Conservation (phyloP, 2,329 filamentous ascomycete species). For the Phialophora tarda region DNA sequence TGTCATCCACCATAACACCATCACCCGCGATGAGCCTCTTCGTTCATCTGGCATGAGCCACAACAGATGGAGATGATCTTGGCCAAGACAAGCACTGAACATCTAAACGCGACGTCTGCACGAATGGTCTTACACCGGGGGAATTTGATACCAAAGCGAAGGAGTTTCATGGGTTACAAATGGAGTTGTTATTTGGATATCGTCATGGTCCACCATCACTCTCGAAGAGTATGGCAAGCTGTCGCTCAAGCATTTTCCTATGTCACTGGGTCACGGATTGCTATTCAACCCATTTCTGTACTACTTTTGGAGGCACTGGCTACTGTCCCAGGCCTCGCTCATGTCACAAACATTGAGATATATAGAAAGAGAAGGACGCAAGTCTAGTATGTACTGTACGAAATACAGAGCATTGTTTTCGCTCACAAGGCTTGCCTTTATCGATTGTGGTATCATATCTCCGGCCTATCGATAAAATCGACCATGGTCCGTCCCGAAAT, state of each 20-base stretch:
- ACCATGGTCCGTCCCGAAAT: conserved; percentile 1
- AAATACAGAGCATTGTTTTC: conserved; percentile 8
- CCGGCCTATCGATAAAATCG: conserved; percentile 32
- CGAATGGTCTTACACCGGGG: conserved; percentile 20
- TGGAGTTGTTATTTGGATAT: conserved; percentile 13
- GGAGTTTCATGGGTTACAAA: conserved; percentile 26
- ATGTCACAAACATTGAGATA: conserved; percentile 28
- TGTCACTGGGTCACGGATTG: conserved; percentile 21
- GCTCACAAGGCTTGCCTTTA: conserved; percentile 17
- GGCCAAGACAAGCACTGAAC: neutral
- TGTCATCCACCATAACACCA: conserved; percentile 33
- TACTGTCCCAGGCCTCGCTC: conserved; percentile 27
- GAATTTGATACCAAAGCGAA: conserved; percentile 29
- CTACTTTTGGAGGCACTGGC: conserved; percentile 20
- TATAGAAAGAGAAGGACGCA: conserved; percentile 32
- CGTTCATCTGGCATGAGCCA: conserved; percentile 31
- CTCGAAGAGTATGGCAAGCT: conserved; percentile 23
- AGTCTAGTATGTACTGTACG: conserved; percentile 27
- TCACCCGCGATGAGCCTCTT: conserved; percentile 31
- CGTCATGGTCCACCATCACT: conserved; percentile 17
- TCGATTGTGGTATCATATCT: conserved; percentile 30
- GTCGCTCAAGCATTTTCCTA: conserved; percentile 21
- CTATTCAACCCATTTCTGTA: conserved; percentile 15
- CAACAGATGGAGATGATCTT: conserved; percentile 35
- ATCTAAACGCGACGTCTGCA: conserved; percentile 19